These are phyloP conservation scores for Pezicula neosporulosa DNA, from an alignment of 2,329 filamentous ascomycete genomes.

Conservation along the genomic window DNA sequence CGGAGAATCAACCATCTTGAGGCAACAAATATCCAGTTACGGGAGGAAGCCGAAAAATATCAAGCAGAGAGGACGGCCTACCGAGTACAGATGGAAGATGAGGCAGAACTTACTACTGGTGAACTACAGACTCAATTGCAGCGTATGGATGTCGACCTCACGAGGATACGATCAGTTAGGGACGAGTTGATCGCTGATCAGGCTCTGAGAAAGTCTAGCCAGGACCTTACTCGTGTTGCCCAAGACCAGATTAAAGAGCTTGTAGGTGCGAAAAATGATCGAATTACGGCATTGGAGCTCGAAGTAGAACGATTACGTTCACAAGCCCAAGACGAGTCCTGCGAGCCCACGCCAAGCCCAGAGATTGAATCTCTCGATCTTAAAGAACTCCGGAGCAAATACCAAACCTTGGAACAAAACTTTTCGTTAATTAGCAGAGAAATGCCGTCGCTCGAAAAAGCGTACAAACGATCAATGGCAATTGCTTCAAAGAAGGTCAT, in stretches of 20 bases:
- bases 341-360: conserved; percentile 34
- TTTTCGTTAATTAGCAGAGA: conserved; percentile 84
- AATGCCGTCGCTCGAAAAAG: conserved; percentile 82
- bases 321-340: conserved; percentile 45
- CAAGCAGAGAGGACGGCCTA: conserved; percentile 83
- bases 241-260: conserved; percentile 76
- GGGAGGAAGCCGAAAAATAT: conserved; percentile 80
- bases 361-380: conserved; percentile 56
- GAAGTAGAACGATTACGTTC: conserved; percentile 71
- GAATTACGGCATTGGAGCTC: conserved; percentile 77
- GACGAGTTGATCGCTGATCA: conserved; percentile 86
- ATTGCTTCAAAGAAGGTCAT: conserved; percentile 83
- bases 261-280: conserved; percentile 71
- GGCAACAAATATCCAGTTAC: conserved; percentile 78
- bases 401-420: conserved; percentile 72
- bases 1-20: conserved; percentile 90
- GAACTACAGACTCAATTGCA: conserved; percentile 83
- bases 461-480: conserved; percentile 84
- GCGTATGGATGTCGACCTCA: conserved; percentile 78
- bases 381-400: conserved; percentile 72
- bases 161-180: conserved; percentile 76
- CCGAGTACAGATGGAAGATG: conserved; percentile 75
- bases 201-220: conserved; percentile 71
- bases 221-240: conserved; percentile 72
- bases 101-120: conserved; percentile 66